Evolutionary conservation across 768 basidiomycete genomes (phyloP).

Genomic region (Russula ochroleuca): DNA sequence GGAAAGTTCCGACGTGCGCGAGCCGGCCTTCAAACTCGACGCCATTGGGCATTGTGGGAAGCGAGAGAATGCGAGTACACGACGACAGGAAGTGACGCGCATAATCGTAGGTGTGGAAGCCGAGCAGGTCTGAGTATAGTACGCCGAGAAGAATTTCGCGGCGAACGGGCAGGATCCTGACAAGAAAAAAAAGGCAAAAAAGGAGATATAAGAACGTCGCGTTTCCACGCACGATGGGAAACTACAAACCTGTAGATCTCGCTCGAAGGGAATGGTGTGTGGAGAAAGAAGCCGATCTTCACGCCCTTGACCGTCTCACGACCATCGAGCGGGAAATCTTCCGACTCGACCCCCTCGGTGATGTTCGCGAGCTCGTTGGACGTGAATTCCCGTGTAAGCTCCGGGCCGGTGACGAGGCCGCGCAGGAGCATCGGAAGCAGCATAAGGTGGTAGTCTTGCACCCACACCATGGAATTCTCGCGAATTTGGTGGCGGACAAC

Average conservation of each 20-base stretch:
- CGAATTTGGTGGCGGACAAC: constrained; percentile 73
- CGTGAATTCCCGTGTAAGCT: constrained; percentile 52
- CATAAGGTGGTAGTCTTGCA: constrained; percentile 98
- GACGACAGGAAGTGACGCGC: constrained; percentile 99
- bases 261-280: constrained; percentile 96
- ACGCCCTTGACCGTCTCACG: constrained; percentile 53
- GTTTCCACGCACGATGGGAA: neutral
- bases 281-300: constrained; percentile 98
- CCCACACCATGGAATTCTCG: constrained; percentile 96
- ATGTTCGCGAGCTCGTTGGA: constrained; percentile 61
- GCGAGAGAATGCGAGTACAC: constrained; percentile 91
- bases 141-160: constrained; percentile 96
- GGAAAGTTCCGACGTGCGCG: constrained; percentile 97
- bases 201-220: neutral
- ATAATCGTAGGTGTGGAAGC: constrained; percentile 99
- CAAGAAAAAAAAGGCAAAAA: neutral
- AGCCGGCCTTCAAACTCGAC: constrained; percentile 94
- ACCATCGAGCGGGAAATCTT: constrained; percentile 39
- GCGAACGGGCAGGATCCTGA: constrained; percentile 91
- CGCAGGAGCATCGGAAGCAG: constrained; percentile 95
- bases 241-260: constrained; percentile 86
- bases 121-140: constrained; percentile 93
- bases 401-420: constrained; percentile 72
- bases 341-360: constrained; percentile 63
- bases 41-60: constrained; percentile 97